Percentiles rank a stretch among this genome's conserved stretches.
phyloP scores from a whole-genome alignment of 305 asterid species.

The Withania somnifera region DNA sequence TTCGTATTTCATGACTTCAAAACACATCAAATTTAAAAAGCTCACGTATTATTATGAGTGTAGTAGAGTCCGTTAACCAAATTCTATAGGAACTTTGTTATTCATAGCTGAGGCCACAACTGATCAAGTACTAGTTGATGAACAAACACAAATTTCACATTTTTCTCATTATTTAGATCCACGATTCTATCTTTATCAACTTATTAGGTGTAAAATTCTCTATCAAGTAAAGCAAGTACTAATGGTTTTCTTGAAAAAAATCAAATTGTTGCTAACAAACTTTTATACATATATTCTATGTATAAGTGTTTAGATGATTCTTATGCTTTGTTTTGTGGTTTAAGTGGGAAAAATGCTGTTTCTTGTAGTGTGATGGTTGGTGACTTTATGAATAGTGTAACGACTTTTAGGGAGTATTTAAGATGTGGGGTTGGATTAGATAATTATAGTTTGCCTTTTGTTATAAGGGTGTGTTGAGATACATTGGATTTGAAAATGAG shows the following conservation, averaged over 20 bases:
- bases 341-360: constrained; percentile 23
- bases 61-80: too few species aligned
- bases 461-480: constrained; percentile 40
- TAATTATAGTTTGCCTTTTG: constrained; percentile 40
- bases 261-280: constrained; percentile 20
- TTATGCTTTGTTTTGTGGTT: constrained; percentile 25
- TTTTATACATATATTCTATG: constrained; percentile 26
- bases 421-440: constrained; percentile 35
- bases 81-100: too few species aligned
- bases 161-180: constrained; percentile 14
- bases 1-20: too few species aligned
- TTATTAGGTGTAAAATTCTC: constrained; percentile 14
- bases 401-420: constrained; percentile 36
- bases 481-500: constrained; percentile 29
- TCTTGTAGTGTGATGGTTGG: constrained; percentile 58
- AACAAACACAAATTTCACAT: constrained; percentile 7
- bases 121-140: background rate
- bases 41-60: too few species aligned
- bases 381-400: constrained; percentile 24
- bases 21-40: too few species aligned
- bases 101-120: constrained; percentile 11
- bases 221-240: constrained; percentile 18
- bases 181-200: constrained; percentile 12
- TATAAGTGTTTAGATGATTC: constrained; percentile 27
- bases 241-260: constrained; percentile 16